Conservation (phyloP, 1,139 yeast genomes). For the Debaryomyces nepalensis region DNA sequence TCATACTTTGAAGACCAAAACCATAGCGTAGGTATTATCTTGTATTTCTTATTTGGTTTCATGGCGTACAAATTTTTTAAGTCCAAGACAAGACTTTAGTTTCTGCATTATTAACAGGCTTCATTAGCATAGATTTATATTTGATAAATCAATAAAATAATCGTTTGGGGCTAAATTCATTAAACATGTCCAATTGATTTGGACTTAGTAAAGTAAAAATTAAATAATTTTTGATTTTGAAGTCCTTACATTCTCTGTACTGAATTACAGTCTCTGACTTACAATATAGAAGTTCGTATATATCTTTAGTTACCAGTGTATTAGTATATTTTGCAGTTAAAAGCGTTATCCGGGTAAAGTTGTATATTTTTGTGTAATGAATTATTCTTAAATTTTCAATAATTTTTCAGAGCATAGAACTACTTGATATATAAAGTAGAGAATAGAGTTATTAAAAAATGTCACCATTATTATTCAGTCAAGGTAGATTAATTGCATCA, state of each 20-base stretch:
- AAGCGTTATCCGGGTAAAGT: slow-evolving; percentile 8
- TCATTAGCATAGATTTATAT: neutral
- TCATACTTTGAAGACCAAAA: slow-evolving; percentile 17
- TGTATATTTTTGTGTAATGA: slow-evolving; percentile 2
- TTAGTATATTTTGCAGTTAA: slow-evolving; percentile 3
- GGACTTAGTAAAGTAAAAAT: too few species aligned
- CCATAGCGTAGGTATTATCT: slow-evolving; percentile 20
- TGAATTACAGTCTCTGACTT: too few species aligned
- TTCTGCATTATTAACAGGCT: neutral
- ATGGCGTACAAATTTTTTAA: slow-evolving; percentile 22
- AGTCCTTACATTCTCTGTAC: too few species aligned
- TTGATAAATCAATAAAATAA: neutral
- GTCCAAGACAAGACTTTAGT: slow-evolving; percentile 16
- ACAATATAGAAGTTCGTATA: too few species aligned
- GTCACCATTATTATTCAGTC: slow-evolving; percentile 11
- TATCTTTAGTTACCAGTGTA: too few species aligned
- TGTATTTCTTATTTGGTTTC: slow-evolving; percentile 22
- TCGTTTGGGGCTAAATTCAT: too few species aligned
- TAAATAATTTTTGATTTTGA: too few species aligned
- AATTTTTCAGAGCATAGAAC: slow-evolving; percentile 1
- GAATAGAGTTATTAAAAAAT: slow-evolving; percentile 1
- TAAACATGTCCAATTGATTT: too few species aligned
- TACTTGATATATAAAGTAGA: neutral
- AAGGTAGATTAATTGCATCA: slow-evolving; percentile 1
- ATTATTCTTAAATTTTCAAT: slow-evolving; percentile 9